Base-by-base conservation (phyloP, 2,329 filamentous ascomycete species). In the Xylariaceae sp. region DNA sequence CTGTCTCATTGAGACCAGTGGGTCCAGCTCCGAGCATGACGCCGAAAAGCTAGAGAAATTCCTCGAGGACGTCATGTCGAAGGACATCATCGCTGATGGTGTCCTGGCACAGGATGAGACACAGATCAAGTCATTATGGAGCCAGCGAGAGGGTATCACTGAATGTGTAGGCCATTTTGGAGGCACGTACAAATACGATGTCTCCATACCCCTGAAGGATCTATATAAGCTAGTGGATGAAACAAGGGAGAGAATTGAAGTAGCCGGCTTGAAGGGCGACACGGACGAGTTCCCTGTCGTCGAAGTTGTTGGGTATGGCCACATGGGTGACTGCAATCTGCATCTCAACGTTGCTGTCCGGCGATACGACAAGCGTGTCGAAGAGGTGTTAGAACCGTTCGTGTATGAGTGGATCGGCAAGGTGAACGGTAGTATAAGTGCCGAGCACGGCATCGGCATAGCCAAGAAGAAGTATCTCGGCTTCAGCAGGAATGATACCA, bases 101-200 rank as follows among this genome's bases (percentile, higher is more conserved):
- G 91, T 96, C 9, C 77, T 97, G 37, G 94, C 94, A 1, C 88
- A 97, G 72, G 88, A 96, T 67, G 90, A 95, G 72, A 95, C 92
- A 1, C 95, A 99, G 72, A 80, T 88, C 61, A 84, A 83, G 67
- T 79, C 86, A 3, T 80, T 99, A 48, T 99, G 94, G 94, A 80
- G 83, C 55, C 97, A 92, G 84, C 85, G 94, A 59, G 94, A 99
- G 76, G 90, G 91, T 62, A 89, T 99, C 63, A 86, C 92, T 0
- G 94, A 99, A 74, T 85, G 86, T 43, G 77, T 95, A 22, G 89
- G 89, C 58, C 91, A 96, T 70, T 90, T 88, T 73, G 95, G 94
- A 54, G 94, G 92, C 42, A 92, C 94, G 8, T 99, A 99, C 81
- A 99, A 99, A 75, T 99, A 99, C 71, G 94, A 99, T 68, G 80